phyloP scores from a whole-genome alignment of 352 stramenopile species.

The Elongisporangium prolatum region DNA sequence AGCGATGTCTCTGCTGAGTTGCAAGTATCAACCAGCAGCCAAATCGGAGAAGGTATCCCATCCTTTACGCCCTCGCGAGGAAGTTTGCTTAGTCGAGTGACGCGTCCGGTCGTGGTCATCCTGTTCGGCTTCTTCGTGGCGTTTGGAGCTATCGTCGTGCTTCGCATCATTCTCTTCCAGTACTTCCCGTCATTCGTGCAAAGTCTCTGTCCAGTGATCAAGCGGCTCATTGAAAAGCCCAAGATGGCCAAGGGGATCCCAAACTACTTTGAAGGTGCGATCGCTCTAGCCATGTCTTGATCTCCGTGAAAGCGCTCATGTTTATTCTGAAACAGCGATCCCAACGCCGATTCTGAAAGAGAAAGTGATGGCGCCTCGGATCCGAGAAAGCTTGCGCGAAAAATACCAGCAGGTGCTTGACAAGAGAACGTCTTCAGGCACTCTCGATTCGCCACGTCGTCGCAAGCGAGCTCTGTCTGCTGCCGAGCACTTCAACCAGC shows the following conservation, averaged over 20 bases:
- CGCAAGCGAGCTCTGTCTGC: conserved; percentile 37
- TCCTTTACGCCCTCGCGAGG: conserved; percentile 37
- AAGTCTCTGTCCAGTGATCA: conserved; percentile 49
- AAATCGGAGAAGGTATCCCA: conserved; percentile 50
- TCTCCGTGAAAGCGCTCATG: neutral
- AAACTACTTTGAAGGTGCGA: conserved; percentile 78
- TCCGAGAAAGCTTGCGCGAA: conserved; percentile 28
- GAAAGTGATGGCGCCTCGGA: conserved; percentile 29
- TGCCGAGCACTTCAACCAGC: conserved; percentile 41
- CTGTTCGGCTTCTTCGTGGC: conserved; percentile 69
- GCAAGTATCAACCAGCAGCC: neutral
- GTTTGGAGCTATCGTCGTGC: conserved; percentile 41
- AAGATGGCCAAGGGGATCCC: conserved; percentile 59
- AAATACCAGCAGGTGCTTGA: conserved; percentile 46
- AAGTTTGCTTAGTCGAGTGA: conserved; percentile 56
- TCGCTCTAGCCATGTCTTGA: neutral
- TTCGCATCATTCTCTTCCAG: conserved; percentile 59
- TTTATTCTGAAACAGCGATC: conserved; percentile 27
- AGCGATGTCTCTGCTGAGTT: conserved; percentile 14
- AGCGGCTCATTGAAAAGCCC: conserved; percentile 45
- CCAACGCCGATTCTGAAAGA: conserved; percentile 51
- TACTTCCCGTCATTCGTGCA: conserved; percentile 59
- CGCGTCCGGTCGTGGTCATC: conserved; percentile 62
- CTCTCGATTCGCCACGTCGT: conserved; percentile 17
- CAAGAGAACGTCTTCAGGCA: conserved; percentile 15